phyloP scores from a whole-genome alignment of 345 rosid genomes.

The Arabis hirsuta region DNA sequence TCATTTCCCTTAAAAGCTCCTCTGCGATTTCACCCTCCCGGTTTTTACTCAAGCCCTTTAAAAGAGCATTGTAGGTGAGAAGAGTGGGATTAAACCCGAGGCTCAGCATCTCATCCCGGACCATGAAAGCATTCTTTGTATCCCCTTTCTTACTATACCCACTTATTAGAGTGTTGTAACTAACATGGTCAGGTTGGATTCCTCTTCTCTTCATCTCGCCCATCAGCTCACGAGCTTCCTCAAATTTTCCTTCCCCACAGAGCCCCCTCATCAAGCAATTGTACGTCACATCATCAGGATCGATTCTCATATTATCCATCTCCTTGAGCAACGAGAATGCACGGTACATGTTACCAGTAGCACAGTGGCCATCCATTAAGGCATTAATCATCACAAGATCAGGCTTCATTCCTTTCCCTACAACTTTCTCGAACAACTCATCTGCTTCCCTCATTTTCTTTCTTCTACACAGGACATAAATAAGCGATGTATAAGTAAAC shows the following conservation, averaged over 20 bases:
- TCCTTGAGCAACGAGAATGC: constrained; percentile 67
- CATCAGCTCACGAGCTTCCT: constrained; percentile 84
- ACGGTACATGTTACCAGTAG: constrained; percentile 66
- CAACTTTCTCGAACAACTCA: constrained; percentile 66
- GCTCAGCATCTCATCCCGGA: constrained; percentile 85
- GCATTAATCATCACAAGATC: constrained; percentile 81
- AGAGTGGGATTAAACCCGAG: constrained; percentile 84
- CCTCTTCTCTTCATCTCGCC: constrained; percentile 84
- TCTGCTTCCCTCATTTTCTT: constrained; percentile 78
- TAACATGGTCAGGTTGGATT: constrained; percentile 77
- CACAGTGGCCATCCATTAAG: constrained; percentile 80
- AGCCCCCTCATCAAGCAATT: constrained; percentile 87
- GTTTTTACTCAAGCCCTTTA: constrained; percentile 75
- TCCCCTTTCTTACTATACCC: constrained; percentile 88
- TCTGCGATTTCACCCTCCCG: constrained; percentile 76
- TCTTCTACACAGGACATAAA: constrained; percentile 65
- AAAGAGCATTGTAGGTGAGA: constrained; percentile 85
- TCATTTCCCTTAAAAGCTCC: constrained; percentile 80
- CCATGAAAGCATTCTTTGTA: constrained; percentile 71
- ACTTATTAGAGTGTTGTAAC: constrained; percentile 87
- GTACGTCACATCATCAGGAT: constrained; percentile 89
- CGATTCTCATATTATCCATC: constrained; percentile 69
- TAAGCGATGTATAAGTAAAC: constrained; percentile 77
- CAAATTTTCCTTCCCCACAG: constrained; percentile 79
- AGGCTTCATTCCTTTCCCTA: constrained; percentile 50